A percentile compares a stretch with the other conserved stretches of the same genome.
Evolutionary conservation across 2,329 filamentous ascomycete species (phyloP).

Genomic region (Gyromitra esculenta): DNA sequence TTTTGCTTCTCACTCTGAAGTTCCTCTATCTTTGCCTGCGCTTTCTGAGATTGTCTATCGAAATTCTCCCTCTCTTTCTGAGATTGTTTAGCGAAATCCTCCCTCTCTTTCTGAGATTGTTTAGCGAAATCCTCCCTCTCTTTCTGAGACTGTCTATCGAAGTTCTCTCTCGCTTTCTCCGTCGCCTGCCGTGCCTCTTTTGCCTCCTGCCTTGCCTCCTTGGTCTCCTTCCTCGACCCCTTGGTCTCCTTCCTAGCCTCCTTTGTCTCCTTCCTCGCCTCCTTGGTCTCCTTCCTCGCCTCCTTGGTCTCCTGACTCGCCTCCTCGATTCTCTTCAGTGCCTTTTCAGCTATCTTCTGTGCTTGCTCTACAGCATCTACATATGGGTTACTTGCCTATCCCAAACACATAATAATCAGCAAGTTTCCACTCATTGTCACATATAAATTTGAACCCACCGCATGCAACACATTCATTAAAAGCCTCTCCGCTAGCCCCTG

Average conservation of each 20-base stretch:
- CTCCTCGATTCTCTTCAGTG: not conserved
- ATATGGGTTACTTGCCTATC: not conserved
- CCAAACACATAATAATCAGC: not conserved
- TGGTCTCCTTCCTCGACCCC: not conserved
- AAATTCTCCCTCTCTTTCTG: not conserved
- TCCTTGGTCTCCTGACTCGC: not conserved
- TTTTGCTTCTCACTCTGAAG: not conserved
- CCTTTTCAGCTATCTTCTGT: not conserved
- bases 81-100: not conserved
- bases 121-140: no score
- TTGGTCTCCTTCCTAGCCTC: not conserved
- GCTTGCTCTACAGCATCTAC: not conserved
- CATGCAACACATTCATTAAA: not conserved
- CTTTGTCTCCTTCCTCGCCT: not conserved
- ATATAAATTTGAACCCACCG: not conserved
- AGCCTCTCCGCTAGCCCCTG: not conserved
- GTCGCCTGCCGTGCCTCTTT: no score
- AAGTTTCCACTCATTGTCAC: not conserved
- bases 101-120: no score
- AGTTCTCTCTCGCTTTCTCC: no score
- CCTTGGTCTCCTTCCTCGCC: not conserved
- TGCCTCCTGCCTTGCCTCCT: not conserved
- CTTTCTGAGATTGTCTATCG: not conserved
- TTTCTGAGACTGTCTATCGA: no score
- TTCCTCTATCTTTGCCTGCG: not conserved